Conservation (phyloP, 2,329 filamentous ascomycete genomes). For the Pseudogymnoascus sp. region DNA sequence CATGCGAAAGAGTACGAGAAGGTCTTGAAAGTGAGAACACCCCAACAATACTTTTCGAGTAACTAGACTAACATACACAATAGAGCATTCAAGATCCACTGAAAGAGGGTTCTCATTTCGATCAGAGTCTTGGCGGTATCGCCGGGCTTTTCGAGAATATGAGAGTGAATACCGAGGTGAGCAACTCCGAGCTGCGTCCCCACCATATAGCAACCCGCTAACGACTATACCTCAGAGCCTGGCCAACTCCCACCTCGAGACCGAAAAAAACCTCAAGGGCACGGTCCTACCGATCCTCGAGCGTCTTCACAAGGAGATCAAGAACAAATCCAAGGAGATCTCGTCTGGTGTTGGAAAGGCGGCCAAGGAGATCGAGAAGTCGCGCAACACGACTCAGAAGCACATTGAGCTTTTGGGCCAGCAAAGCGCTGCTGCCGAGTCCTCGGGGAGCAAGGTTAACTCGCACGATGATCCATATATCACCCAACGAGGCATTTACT, state of each 20-base stretch:
- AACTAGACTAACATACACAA: slow-evolving; percentile 9
- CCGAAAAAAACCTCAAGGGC: slow-evolving; percentile 81
- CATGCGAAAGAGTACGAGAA: slow-evolving; percentile 95
- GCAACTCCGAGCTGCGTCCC: slow-evolving; percentile 7
- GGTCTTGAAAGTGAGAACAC: slow-evolving; percentile 62
- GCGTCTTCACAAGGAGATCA: slow-evolving; percentile 90
- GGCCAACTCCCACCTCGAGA: slow-evolving; percentile 82
- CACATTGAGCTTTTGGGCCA: slow-evolving; percentile 91
- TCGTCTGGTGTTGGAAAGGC: slow-evolving; percentile 71
- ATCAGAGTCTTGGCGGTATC: slow-evolving; percentile 78
- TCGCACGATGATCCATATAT: slow-evolving; percentile 81
- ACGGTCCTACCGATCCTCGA: slow-evolving; percentile 82
- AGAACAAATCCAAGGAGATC: slow-evolving; percentile 90
- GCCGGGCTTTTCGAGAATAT: slow-evolving; percentile 91
- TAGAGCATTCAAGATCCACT: slow-evolving; percentile 79
- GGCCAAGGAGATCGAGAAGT: slow-evolving; percentile 86
- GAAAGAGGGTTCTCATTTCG: slow-evolving; percentile 86
- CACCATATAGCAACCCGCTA: slow-evolving; percentile 28
- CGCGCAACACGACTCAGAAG: slow-evolving; percentile 78
- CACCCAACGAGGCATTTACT: slow-evolving; percentile 67
- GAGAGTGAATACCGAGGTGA: slow-evolving; percentile 74
- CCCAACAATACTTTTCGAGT: background rate
- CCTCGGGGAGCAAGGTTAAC: slow-evolving; percentile 61
- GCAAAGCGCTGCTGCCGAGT: slow-evolving; percentile 72
- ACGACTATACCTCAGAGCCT: slow-evolving; percentile 50